Base-by-base conservation (phyloP, 352 stramenopile species). In the Phytophthora chlamydospora region DNA sequence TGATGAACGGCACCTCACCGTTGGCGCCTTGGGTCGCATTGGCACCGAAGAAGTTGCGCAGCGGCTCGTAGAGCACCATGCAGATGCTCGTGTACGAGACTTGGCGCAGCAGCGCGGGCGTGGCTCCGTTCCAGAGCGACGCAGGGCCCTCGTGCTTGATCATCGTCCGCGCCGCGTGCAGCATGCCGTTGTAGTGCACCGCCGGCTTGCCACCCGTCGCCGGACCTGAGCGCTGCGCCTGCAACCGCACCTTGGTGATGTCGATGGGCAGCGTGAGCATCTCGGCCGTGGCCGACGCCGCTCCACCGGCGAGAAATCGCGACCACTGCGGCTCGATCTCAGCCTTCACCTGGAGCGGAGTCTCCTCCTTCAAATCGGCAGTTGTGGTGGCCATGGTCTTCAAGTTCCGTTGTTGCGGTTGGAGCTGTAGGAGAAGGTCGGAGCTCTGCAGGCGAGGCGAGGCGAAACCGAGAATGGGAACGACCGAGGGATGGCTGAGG, bases 51-150 rank as follows among this genome's bases (percentile, higher is more conserved):
- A 87, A 59, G 49, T 96, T 87, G 36, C 86, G 83, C 48, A 96
- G 53, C 8, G 86, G 88, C 53, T 94, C 82, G 67, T 96, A 96
- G 6, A 94, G 70, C 40, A 92, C 78, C 79, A 94, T 93, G 48
- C 75, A 90, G 52, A 93, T 86, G 67, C 86, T 95, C 50, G 85
- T 93, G 71, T 94, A 96, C 59, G 81, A 88, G 19, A 96, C 83
- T 63, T 96, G 88, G 24, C 88, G 83, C 59, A 93, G 57, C 14
- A 96, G 73, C n/a, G 88, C 88, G 0, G 86, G 84, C 16, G 73
- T 89, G 14, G 75, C 76, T 9, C 88, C 88, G 33, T 93, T 93
- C 84, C 84, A 96, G 38, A 94, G 75, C 42, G 77, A 78, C 0
- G 59, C 55, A 3, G 70, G 49, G 1, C 86, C 86, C 67, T 96